Evolutionary conservation across 257 asterid species (phyloP), one percentile per base, ranked within the genome.

Genomic region (Solanum bukasovii): DNA sequence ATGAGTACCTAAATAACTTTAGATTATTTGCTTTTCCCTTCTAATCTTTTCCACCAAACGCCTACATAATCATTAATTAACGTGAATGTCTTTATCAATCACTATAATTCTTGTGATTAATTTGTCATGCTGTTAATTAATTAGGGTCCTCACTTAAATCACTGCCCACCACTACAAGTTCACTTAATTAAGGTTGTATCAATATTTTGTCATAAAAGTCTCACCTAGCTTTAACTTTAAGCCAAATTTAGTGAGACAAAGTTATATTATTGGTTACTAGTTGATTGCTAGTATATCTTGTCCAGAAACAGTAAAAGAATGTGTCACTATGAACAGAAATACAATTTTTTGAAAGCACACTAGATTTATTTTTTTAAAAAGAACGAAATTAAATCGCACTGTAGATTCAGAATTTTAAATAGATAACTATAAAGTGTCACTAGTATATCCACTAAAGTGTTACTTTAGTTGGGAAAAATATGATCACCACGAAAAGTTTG

Each of bases 31-130:
- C 46, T 63, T 84, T 83, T 85, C 6, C 68, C 37, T 77, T 18
- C 73, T 73, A 87, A 88, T 87, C 91, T 90, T 89, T 90, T 73
- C 89, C 89, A 88, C 89, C 90, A 74, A 89, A 90, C 89, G 84
- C 90, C 56, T 33, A 49, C 38, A 87, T 65, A 46, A 85, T 87
- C 85, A 82, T 82, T 81, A 31, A 82, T 82, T 82, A 82, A 31
- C 37, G 31, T 46, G 44, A 82, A 23, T 49, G 70, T 82, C 70
- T 67, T 49, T 82, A 82, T 82, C 85, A 82, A 18, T 1, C 85
- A 49, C 42, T 49, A 1, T 81, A 46, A 82, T 82, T 29, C 2
- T 82, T 29, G 21, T 49, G 70, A 46, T 82, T 82, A 49, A 49
- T 82, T 82, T 82, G 70, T 49, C 44, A 82, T 82, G 29, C 40